Percentiles rank a stretch among this genome's conserved stretches.
Conservation (phyloP, 352 stramenopile species). For the Globisporangium emineosum region DNA sequence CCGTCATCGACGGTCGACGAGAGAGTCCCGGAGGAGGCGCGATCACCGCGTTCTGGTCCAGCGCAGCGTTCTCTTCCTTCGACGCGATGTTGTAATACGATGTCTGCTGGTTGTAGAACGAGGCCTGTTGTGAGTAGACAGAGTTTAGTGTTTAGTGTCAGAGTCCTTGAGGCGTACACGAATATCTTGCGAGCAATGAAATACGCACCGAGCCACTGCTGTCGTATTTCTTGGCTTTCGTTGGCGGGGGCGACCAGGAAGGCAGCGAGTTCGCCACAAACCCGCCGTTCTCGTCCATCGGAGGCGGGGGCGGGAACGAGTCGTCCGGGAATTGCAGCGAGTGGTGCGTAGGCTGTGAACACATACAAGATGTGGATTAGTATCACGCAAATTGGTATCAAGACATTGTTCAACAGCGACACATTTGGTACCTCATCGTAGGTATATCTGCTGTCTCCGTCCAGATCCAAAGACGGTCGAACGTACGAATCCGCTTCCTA, state of each 20-base stretch:
- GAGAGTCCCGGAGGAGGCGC: constrained; percentile 67
- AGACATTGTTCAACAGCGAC: background rate
- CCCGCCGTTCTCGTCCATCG: constrained; percentile 55
- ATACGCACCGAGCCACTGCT: constrained; percentile 19
- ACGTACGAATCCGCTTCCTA: constrained; percentile 44
- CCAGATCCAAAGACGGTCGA: constrained; percentile 29
- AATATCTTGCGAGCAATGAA: background rate
- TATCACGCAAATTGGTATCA: background rate
- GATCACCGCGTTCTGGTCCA: constrained; percentile 69
- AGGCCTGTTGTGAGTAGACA: constrained; percentile 24
- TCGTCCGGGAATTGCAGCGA: constrained; percentile 62
- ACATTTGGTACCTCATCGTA: constrained; percentile 33
- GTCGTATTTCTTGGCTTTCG: constrained; percentile 69
- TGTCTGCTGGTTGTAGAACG: constrained; percentile 71
- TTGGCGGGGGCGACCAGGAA: constrained; percentile 78
- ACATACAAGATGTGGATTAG: background rate
- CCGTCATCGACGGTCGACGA: constrained; percentile 78
- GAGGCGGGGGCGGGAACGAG: constrained; percentile 69
- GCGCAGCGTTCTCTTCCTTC: constrained; percentile 44
- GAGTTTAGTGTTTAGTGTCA: no score
- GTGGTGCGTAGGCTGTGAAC: constrained; percentile 18
- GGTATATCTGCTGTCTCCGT: constrained; percentile 30
- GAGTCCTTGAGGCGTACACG: background rate
- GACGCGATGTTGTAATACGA: constrained; percentile 71
- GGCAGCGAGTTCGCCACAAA: constrained; percentile 66